phyloP scores from a whole-genome alignment of 345 rosid species.

The Litchi chinensis region DNA sequence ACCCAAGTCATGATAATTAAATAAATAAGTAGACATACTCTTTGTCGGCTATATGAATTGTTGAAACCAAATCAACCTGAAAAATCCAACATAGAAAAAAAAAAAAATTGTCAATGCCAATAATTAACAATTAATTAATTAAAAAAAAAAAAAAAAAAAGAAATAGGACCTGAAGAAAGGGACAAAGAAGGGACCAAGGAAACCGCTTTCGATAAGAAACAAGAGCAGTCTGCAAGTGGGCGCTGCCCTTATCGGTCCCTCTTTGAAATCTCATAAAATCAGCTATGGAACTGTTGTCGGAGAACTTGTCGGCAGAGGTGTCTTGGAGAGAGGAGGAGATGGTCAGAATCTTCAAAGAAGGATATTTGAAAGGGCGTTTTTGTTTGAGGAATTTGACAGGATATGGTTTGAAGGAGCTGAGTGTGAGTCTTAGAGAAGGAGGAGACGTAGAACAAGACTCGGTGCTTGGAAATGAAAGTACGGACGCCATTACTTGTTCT shows the following conservation, averaged over 20 bases:
- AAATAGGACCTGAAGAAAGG: conserved; percentile 66
- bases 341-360: conserved; percentile 23
- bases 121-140: not conserved
- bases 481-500: conserved; percentile 44
- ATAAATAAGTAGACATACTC: conserved; percentile 48
- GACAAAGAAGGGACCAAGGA: conserved; percentile 81
- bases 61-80: conserved; percentile 95
- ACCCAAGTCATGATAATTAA: not conserved
- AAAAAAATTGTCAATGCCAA: not conserved
- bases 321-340: conserved; percentile 43
- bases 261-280: conserved; percentile 83
- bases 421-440: conserved; percentile 21
- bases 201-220: conserved; percentile 77
- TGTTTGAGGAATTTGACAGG: not conserved
- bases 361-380: not conserved
- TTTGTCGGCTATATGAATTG: conserved; percentile 92
- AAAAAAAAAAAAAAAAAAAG: not conserved
- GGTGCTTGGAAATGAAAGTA: conserved; percentile 32
- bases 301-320: conserved; percentile 54
- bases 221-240: conserved; percentile 82
- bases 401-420: conserved; percentile 24
- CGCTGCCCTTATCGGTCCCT: conserved; percentile 39
- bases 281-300: conserved; percentile 61
- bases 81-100: conserved; percentile 4
- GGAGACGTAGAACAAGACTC: conserved; percentile 37